These are phyloP conservation scores for Acorus gramineus DNA, from an alignment of 106 monocot species.

Conservation along the genomic window DNA sequence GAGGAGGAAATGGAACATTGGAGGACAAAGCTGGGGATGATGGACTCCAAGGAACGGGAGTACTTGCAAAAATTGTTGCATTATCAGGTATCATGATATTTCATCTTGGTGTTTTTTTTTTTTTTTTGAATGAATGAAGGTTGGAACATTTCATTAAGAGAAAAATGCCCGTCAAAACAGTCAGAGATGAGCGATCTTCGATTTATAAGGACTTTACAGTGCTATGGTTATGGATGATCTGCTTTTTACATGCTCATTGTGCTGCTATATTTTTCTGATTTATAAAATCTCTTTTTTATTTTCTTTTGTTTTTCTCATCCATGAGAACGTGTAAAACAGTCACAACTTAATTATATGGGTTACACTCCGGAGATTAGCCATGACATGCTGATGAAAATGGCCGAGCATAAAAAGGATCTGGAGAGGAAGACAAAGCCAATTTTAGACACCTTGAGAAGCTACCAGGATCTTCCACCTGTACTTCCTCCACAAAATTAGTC, in stretches of 20 bases:
- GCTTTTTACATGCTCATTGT: too few species aligned
- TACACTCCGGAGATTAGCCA: slow-evolving; percentile 96
- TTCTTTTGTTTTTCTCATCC: not conserved
- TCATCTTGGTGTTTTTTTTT: too few species aligned
- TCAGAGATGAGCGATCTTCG: too few species aligned
- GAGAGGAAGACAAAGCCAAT: slow-evolving; percentile 97
- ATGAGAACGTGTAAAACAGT: slow-evolving; percentile 21
- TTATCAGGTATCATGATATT: slow-evolving; percentile 49
- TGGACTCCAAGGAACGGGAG: slow-evolving; percentile 88
- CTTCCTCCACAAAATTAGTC: not conserved
- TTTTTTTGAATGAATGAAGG: too few species aligned
- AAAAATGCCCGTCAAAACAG: too few species aligned
- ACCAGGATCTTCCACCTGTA: slow-evolving; percentile 97
- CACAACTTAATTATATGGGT: slow-evolving; percentile 65
- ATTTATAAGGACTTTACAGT: too few species aligned
- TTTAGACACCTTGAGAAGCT: slow-evolving; percentile 88
- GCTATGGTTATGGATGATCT: too few species aligned
- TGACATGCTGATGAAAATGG: slow-evolving; percentile 96
- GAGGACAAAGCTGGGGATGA: slow-evolving; percentile 83
- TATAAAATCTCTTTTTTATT: too few species aligned
- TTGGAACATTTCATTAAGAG: too few species aligned
- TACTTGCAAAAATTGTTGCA: slow-evolving; percentile 67
- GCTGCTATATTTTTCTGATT: not conserved
- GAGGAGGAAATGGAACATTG: slow-evolving; percentile 80
- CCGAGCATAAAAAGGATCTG: slow-evolving; percentile 82